phyloP scores from a whole-genome alignment of 306 rosid species.

The Sophora flavescens region DNA sequence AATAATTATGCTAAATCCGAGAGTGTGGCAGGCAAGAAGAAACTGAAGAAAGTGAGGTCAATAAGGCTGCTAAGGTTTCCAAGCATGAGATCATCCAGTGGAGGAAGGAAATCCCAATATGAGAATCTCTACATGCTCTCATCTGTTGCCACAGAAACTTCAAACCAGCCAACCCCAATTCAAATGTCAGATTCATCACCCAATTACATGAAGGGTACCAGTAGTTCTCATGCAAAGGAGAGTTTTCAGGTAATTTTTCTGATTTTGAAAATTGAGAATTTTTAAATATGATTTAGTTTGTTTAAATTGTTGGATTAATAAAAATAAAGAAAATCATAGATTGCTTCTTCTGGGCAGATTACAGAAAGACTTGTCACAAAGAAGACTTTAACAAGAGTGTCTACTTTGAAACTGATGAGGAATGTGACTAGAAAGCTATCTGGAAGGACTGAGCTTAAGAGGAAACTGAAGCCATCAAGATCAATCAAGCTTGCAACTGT shows the following conservation, averaged over 20 bases:
- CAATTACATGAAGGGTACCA: slow-evolving; percentile 63
- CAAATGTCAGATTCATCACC: slow-evolving; percentile 56
- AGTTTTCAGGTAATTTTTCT: slow-evolving; percentile 59
- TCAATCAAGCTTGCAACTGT: slow-evolving; percentile 47
- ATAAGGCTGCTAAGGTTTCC: slow-evolving; percentile 64
- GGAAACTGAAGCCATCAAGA: slow-evolving; percentile 55
- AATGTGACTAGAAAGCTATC: slow-evolving; percentile 56
- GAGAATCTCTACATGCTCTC: slow-evolving; percentile 42
- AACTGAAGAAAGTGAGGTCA: slow-evolving; percentile 65
- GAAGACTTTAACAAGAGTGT: slow-evolving; percentile 60
- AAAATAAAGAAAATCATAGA: not conserved
- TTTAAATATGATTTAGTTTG: slow-evolving; percentile 24
- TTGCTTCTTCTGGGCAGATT: slow-evolving; percentile 58
- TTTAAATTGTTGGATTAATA: not conserved
- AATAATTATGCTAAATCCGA: slow-evolving; percentile 41
- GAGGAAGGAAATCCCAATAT: slow-evolving; percentile 47
- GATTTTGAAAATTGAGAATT: slow-evolving; percentile 22
- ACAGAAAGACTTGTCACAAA: slow-evolving; percentile 44
- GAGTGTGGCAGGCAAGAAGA: slow-evolving; percentile 51
- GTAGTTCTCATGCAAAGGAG: slow-evolving; percentile 65
- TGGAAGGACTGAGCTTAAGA: slow-evolving; percentile 58
- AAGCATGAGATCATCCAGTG: slow-evolving; percentile 56
- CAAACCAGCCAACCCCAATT: not conserved
- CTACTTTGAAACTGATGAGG: slow-evolving; percentile 67
- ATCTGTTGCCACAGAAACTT: slow-evolving; percentile 41